phyloP scores from a whole-genome alignment of 2,329 filamentous ascomycete species.

The Seiridium unicorne region DNA sequence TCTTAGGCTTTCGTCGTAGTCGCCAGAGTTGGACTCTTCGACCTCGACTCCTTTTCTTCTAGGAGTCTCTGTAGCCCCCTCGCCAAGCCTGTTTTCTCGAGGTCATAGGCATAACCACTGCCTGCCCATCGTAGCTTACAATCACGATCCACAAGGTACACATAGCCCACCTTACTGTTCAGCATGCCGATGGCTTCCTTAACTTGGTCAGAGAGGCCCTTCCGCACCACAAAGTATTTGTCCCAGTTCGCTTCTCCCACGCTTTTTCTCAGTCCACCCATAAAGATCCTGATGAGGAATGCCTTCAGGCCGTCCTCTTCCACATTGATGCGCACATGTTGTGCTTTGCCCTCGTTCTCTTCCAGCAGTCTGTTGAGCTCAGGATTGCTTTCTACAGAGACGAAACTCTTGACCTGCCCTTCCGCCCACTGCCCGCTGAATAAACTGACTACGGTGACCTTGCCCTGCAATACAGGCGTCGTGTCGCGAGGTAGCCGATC shows the following conservation, averaged over 20 bases:
- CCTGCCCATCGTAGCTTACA: conserved; percentile 95
- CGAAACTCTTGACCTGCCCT: conserved; percentile 73
- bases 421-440: conserved; percentile 87
- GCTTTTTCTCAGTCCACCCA: conserved; percentile 48
- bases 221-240: conserved; percentile 60
- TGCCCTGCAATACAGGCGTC: conserved; percentile 70
- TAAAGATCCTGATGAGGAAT: conserved; percentile 56
- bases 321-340: conserved; percentile 83
- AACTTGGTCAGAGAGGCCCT: conserved; percentile 59
- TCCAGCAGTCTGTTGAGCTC: conserved; percentile 63
- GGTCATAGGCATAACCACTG: conserved; percentile 65
- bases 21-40: background rate
- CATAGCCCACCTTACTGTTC: conserved; percentile 91
- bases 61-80: conserved; percentile 63
- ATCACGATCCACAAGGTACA: conserved; percentile 83
- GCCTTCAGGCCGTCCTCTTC: conserved; percentile 76
- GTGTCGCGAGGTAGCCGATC: conserved; percentile 60
- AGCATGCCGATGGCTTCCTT: conserved; percentile 66
- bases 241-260: conserved; percentile 53
- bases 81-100: conserved; percentile 66
- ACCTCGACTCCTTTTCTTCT: conserved; percentile 46
- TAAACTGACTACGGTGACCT: conserved; percentile 74
- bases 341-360: conserved; percentile 53
- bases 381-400: conserved; percentile 63
- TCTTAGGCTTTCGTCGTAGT: background rate